phyloP scores from a whole-genome alignment of 2,329 filamentous ascomycete species.

The Aspergillus thermomutatus region DNA sequence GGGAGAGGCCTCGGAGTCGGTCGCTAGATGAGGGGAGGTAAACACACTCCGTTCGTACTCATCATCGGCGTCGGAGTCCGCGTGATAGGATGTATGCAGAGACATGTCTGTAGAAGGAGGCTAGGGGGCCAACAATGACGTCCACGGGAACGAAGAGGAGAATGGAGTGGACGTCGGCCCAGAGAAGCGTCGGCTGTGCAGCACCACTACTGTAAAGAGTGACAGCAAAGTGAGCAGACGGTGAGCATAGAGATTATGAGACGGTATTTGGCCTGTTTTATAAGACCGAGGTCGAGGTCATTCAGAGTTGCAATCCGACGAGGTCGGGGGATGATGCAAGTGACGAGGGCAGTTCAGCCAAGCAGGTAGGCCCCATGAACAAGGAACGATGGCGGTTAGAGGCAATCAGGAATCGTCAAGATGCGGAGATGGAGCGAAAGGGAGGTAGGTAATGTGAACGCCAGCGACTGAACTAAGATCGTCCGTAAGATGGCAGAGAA shows the following conservation, averaged over 20 bases:
- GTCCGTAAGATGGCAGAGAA: not conserved
- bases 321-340: conserved; percentile 2
- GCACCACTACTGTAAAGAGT: not conserved
- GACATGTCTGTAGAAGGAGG: conserved; percentile 31
- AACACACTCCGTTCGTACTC: conserved; percentile 61
- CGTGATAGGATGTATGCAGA: conserved; percentile 52
- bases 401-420: not conserved
- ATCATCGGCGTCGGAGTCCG: conserved; percentile 63
- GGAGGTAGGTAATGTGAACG: conserved; percentile 1
- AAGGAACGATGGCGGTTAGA: conserved; percentile 13
- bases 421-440: conserved; percentile 5
- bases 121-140: conserved; percentile 11
- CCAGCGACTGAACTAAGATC: not conserved
- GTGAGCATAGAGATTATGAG: not conserved
- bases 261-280: not conserved
- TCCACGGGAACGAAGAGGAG: conserved; percentile 8
- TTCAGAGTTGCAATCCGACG: conserved; percentile 3
- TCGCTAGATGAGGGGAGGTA: conserved; percentile 54
- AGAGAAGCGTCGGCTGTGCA: not conserved
- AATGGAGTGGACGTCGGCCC: conserved; percentile 11
- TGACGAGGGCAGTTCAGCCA: conserved; percentile 3
- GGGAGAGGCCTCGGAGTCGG: conserved; percentile 56
- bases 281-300: not conserved
- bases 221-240: not conserved
- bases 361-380: conserved; percentile 17